These are phyloP conservation scores for Mycena capillaripes DNA, from an alignment of 768 basidiomycete genomes.

Conservation along the genomic window DNA sequence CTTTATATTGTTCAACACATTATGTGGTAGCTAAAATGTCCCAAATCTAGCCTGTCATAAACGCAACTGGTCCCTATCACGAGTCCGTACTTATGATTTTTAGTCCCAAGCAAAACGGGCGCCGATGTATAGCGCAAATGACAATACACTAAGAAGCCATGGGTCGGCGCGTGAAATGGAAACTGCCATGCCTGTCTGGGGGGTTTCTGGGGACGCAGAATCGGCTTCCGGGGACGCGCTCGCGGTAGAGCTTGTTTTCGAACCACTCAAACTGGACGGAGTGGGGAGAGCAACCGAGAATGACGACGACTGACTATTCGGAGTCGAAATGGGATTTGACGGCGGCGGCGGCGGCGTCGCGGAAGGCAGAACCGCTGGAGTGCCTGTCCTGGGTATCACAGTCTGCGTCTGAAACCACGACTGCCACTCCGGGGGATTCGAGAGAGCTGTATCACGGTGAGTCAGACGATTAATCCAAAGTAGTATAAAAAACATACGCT, in stretches of 20 bases:
- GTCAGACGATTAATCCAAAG: not conserved
- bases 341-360: not conserved
- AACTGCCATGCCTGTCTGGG: not conserved
- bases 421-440: not conserved
- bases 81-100: no score
- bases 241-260: not conserved
- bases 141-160: not conserved
- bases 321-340: not conserved
- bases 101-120: no score
- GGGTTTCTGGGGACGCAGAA: not conserved
- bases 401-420: slow-evolving; percentile 3
- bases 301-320: no score
- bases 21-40: no score
- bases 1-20: no score
- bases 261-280: not conserved
- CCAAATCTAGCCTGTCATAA: no score
- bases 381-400: slow-evolving; percentile 4
- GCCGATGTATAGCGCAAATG: not conserved
- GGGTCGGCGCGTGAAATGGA: not conserved
- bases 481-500: not conserved
- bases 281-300: no score
- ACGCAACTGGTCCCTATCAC: no score
- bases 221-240: not conserved
- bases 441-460: not conserved
- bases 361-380: not conserved